Conservation (phyloP, 192 early-diverging fungal genomes). For the Backusella circina region DNA sequence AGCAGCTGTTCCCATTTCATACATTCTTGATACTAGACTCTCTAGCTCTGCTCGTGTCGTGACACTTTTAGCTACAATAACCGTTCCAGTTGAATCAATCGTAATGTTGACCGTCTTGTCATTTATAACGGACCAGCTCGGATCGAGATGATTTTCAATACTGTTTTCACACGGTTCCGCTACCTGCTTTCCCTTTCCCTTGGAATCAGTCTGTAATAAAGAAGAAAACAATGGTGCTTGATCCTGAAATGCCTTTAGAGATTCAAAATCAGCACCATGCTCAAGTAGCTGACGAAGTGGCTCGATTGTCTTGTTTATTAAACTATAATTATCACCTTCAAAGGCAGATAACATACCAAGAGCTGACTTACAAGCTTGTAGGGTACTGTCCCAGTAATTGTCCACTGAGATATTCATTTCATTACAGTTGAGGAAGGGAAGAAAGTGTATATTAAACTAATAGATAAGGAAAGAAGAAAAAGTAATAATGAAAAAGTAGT, state of each 20-base stretch:
- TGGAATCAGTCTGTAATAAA: background rate
- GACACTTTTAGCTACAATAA: background rate
- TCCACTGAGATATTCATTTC: background rate
- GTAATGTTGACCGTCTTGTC: background rate
- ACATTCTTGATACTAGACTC: background rate
- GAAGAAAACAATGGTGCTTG: background rate
- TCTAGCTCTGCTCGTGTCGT: background rate
- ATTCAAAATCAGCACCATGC: background rate
- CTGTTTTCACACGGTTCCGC: background rate
- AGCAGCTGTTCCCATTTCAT: background rate
- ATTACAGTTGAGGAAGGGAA: background rate
- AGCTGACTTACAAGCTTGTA: background rate
- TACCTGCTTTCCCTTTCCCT: background rate
- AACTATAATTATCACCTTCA: background rate
- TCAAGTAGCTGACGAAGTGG: background rate
- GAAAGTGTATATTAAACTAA: background rate
- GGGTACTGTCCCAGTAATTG: background rate
- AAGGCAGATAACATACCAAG: background rate
- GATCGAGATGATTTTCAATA: background rate
- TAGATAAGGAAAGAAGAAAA: background rate
- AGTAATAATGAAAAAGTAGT: background rate
- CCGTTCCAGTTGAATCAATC: background rate
- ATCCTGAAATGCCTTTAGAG: background rate
- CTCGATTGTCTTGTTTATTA: background rate
- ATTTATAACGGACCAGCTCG: background rate